Conservation (phyloP, 768 basidiomycete genomes). For the Leccinum disarticulatum region DNA sequence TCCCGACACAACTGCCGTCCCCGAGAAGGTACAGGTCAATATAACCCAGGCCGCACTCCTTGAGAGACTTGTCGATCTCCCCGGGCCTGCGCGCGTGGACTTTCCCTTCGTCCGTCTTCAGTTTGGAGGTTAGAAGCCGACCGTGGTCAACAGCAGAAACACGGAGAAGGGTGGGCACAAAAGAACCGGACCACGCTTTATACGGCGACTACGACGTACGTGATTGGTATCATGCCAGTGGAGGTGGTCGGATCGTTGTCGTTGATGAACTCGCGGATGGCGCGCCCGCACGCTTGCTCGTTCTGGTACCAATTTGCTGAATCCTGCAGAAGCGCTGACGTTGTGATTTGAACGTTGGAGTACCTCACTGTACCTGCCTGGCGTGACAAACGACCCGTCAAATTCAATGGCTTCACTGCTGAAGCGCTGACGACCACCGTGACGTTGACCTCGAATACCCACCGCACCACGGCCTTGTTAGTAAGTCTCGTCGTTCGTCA, state of each 20-base stretch:
- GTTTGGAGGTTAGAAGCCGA: conserved; percentile 40
- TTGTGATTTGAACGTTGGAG: neutral
- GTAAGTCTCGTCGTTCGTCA: conserved; percentile 7
- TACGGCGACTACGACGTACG: too few species aligned
- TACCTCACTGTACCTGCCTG: conserved; percentile 2
- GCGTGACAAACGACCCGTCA: neutral
- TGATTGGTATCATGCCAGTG: too few species aligned
- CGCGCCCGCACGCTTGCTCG: conserved; percentile 61
- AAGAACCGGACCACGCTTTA: too few species aligned
- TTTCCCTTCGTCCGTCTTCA: conserved; percentile 48
- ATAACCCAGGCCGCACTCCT: conserved; percentile 34
- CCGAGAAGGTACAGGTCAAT: conserved; percentile 4
- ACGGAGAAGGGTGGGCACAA: too few species aligned
- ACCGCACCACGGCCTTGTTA: conserved; percentile 1
- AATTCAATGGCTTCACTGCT: neutral
- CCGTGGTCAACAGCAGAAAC: too few species aligned
- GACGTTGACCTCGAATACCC: conserved; percentile 11
- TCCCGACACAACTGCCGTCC: conserved; percentile 8
- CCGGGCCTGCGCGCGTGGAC: conserved; percentile 44
- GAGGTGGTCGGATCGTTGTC: conserved; percentile 49
- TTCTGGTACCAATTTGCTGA: conserved; percentile 36
- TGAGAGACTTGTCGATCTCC: conserved; percentile 52
- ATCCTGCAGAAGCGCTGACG: neutral
- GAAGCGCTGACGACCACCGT: neutral
- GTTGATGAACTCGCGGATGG: conserved; percentile 55